phyloP scores from a whole-genome alignment of 495 filamentous ascomycete genomes.

The Aspergillus steynii region DNA sequence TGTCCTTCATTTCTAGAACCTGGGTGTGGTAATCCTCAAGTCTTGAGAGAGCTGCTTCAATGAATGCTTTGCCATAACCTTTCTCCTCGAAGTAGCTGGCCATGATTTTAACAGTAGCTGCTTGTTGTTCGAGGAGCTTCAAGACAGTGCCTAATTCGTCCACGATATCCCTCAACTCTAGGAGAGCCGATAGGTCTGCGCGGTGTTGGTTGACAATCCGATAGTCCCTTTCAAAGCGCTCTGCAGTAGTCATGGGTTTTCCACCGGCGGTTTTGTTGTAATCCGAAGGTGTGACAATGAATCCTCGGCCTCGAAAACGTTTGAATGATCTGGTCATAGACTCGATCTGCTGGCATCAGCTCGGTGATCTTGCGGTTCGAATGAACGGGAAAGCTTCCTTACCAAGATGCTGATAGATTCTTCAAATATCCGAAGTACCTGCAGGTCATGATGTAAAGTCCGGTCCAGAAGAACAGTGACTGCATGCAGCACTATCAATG shows the following conservation, averaged over 20 bases:
- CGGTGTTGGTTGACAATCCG: slow-evolving; percentile 56
- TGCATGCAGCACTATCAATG: slow-evolving; percentile 61
- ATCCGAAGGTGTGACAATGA: slow-evolving; percentile 48
- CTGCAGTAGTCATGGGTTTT: slow-evolving; percentile 33
- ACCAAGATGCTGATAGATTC: slow-evolving; percentile 67
- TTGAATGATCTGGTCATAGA: slow-evolving; percentile 64
- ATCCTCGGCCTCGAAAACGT: slow-evolving; percentile 55
- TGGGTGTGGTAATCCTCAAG: slow-evolving; percentile 58
- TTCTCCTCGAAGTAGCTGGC: slow-evolving; percentile 35
- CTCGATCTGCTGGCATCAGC: slow-evolving; percentile 51
- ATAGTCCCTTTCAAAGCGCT: slow-evolving; percentile 53
- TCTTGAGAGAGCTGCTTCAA: slow-evolving; percentile 53
- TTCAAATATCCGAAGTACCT: slow-evolving; percentile 67
- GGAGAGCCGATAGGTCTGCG: slow-evolving; percentile 61
- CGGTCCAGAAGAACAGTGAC: slow-evolving; percentile 62
- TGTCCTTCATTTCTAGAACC: slow-evolving; percentile 58
- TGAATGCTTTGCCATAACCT: slow-evolving; percentile 37
- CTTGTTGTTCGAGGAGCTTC: slow-evolving; percentile 59
- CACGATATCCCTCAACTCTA: slow-evolving; percentile 67
- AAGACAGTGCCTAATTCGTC: slow-evolving; percentile 63
- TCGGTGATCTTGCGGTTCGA: neutral
- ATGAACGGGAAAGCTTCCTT: slow-evolving; percentile 3
- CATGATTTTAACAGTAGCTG: slow-evolving; percentile 52
- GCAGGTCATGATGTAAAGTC: slow-evolving; percentile 58
- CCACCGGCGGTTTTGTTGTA: slow-evolving; percentile 49